Evolutionary conservation across 2,329 filamentous ascomycete genomes (phyloP), one percentile per base, ranked within the genome.

Genomic region (Cordyceps javanica): DNA sequence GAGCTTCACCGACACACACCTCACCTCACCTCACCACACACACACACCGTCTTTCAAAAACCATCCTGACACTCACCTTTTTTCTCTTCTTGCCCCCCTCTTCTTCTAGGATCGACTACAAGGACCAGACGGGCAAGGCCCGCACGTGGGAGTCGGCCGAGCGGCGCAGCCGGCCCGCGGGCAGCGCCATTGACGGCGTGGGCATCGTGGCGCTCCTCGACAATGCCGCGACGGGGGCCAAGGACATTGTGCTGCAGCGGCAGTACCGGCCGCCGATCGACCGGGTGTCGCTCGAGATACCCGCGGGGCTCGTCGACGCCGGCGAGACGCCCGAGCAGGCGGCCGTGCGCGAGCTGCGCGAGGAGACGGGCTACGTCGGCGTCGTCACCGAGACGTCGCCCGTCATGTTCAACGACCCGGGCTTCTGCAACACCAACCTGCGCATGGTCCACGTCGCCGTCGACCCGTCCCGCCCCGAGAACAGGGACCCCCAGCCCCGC

Each of bases 91-190:
- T n/a, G n/a, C 41, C 23, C 3, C 36, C 25, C 39, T 5, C 30
- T 34, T 19, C 8, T 21, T 39, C 9, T 44, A 85, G 82, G 66
- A 80, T 83, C 61, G 81, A 77, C 34, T 91, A 90, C 69, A 74
- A 75, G 57, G 88, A 90, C 65, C 81, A 83, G 21, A 76, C 79
- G 34, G 83, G 82, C 62, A 73, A 74, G 16, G 69, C 74, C 1
- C 78, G 87, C 54, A 82, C 80, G 30, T 91, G 88, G 88, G 88
- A 91, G 67, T 87, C 85, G 1, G 85, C 85, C 16, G 85, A 89
- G 70, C 82, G 88, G n/a, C 79, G 78, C 30, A 90, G 87, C 0
- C 81, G 87, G 3, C 86, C 87, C 13, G 73, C 76, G 57, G 76
- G 71, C 61, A 77, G 77, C 58, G 81, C 82, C 34, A 85, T 90